A percentile compares a stretch with the other conserved stretches of the same genome.
Conservation (phyloP, 108 stramenopile genomes). For the Skeletonema costatum region DNA sequence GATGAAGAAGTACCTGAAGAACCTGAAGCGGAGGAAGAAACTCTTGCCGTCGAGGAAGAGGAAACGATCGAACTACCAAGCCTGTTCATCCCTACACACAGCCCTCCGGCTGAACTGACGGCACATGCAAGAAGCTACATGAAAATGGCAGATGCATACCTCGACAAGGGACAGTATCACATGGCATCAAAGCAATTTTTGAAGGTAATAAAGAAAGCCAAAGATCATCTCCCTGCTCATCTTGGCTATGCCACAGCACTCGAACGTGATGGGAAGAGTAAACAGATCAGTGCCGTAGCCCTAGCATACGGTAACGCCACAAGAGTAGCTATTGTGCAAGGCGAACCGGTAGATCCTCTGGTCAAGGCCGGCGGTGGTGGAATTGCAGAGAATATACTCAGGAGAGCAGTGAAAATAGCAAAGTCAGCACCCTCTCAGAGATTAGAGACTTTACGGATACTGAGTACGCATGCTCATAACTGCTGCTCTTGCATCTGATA, state of each 20-base stretch:
- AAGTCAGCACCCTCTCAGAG: constrained; percentile 28
- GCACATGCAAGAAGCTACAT: constrained; percentile 51
- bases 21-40: neutral
- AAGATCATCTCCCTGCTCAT: constrained; percentile 50
- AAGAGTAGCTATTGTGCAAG: constrained; percentile 43
- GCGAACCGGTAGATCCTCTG: constrained; percentile 38
- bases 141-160: constrained; percentile 62
- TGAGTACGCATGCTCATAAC: constrained; percentile 47
- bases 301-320: constrained; percentile 53
- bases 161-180: constrained; percentile 47
- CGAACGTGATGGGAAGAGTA: constrained; percentile 48
- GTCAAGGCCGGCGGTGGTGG: constrained; percentile 41
- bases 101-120: constrained; percentile 26
- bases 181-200: constrained; percentile 57
- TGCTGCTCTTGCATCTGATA: constrained; percentile 43
- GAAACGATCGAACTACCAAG: constrained; percentile 28
- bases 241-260: constrained; percentile 57
- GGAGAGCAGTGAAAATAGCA: constrained; percentile 44
- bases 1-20: neutral
- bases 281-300: constrained; percentile 38
- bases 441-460: constrained; percentile 20
- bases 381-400: constrained; percentile 46
- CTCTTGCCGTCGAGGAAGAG: neutral
- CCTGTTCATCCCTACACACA: constrained; percentile 22
- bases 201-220: constrained; percentile 55